Conservation (phyloP, 78 protist genomes). For the Planoprotostelium fungivorum region DNA sequence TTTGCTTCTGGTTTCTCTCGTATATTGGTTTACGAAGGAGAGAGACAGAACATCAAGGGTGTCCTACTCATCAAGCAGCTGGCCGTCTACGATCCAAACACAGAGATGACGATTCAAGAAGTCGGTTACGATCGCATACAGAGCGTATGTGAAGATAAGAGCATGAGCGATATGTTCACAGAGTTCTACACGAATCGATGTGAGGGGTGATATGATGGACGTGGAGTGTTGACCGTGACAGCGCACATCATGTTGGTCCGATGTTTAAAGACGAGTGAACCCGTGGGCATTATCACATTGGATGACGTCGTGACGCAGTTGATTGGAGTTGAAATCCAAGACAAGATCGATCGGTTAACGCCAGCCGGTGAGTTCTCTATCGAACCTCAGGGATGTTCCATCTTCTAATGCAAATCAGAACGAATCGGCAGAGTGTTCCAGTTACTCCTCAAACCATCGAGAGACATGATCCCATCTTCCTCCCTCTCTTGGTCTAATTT, state of each 20-base stretch:
- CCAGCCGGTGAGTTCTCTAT: too few species aligned
- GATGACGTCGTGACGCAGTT: neutral
- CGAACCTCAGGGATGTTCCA: too few species aligned
- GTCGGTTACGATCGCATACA: neutral
- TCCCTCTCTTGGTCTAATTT: too few species aligned
- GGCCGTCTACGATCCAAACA: neutral
- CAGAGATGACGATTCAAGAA: neutral
- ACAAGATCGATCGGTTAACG: neutral
- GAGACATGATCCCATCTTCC: too few species aligned
- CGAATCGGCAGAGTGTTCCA: too few species aligned
- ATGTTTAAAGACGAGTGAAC: neutral
- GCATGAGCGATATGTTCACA: neutral
- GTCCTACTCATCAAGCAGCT: neutral
- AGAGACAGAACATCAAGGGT: neutral
- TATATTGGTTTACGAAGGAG: neutral
- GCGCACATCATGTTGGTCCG: neutral
- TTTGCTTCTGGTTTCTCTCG: neutral
- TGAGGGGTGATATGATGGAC: neutral
- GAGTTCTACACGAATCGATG: neutral
- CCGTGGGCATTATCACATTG: neutral
- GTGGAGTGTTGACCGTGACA: too few species aligned
- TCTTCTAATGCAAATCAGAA: too few species aligned
- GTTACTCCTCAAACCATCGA: too few species aligned
- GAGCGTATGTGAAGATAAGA: neutral
- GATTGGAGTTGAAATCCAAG: neutral